Percentiles rank a stretch among this genome's conserved stretches.
These are phyloP conservation scores for Colletotrichum theobromicola DNA, from an alignment of 2,329 filamentous ascomycete species.

Conservation along the genomic window DNA sequence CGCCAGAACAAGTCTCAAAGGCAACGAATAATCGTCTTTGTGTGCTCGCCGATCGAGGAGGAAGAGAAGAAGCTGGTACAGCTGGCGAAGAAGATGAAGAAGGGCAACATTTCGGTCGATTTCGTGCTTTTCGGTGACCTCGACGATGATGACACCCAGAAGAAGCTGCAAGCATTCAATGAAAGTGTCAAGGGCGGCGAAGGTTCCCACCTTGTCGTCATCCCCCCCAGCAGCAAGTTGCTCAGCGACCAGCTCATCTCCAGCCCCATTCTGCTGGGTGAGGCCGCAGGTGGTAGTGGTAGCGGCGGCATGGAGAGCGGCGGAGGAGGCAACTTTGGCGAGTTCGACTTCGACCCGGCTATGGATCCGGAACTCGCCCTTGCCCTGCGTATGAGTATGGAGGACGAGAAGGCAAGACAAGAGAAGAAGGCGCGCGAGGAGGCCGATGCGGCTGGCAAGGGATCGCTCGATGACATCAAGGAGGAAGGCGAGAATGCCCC, in stretches of 20 bases:
- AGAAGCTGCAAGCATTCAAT: slow-evolving; percentile 94
- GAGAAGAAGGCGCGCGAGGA: slow-evolving; percentile 84
- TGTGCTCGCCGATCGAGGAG: slow-evolving; percentile 90
- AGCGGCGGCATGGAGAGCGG: slow-evolving; percentile 55
- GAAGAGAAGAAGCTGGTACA: slow-evolving; percentile 87
- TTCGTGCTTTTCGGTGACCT: slow-evolving; percentile 95
- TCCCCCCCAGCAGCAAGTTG: slow-evolving; percentile 88
- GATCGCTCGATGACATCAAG: slow-evolving; percentile 80
- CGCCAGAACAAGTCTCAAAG: slow-evolving; percentile 97
- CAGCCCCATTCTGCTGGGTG: slow-evolving; percentile 88
- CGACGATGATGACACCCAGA: slow-evolving; percentile 84
- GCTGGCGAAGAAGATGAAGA: slow-evolving; percentile 98
- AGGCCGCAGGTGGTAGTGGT: slow-evolving; percentile 62
- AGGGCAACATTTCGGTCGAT: slow-evolving; percentile 92
- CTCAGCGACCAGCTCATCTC: slow-evolving; percentile 91
- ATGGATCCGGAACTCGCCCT: slow-evolving; percentile 93
- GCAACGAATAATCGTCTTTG: slow-evolving; percentile 96
- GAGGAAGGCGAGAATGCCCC: slow-evolving; percentile 77
- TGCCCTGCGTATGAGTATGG: slow-evolving; percentile 95
- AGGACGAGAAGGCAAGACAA: slow-evolving; percentile 94
- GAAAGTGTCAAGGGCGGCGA: slow-evolving; percentile 91
- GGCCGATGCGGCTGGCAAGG: slow-evolving; percentile 75
- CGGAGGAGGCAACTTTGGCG: slow-evolving; percentile 67
- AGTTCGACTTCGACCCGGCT: slow-evolving; percentile 87
- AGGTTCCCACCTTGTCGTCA: slow-evolving; percentile 87